Evolutionary conservation across 495 filamentous ascomycete species (phyloP).

Genomic region (Aspergillus bridgeri): DNA sequence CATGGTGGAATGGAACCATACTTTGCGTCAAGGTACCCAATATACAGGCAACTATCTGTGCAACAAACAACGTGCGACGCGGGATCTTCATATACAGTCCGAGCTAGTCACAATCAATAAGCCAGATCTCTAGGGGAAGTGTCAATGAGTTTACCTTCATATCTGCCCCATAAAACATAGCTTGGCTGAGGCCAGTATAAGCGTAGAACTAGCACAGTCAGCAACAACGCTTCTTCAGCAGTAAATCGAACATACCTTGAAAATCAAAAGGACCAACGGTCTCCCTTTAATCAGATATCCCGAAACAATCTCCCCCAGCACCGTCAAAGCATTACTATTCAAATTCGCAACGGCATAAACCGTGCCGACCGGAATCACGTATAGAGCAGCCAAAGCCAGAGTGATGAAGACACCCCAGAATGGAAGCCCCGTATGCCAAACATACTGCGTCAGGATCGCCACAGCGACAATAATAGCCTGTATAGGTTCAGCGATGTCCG

Average conservation of each 20-base stretch:
- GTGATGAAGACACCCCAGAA: slow-evolving; percentile 78
- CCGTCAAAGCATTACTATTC: slow-evolving; percentile 69
- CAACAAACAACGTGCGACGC: slow-evolving; percentile 66
- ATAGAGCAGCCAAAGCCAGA: slow-evolving; percentile 62
- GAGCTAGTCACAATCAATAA: slow-evolving; percentile 41
- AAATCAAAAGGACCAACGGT: slow-evolving; percentile 83
- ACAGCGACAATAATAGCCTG: slow-evolving; percentile 61
- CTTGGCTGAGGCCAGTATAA: slow-evolving; percentile 75
- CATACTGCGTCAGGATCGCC: slow-evolving; percentile 79
- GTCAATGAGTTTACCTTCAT: slow-evolving; percentile 38
- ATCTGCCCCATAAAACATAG: slow-evolving; percentile 77
- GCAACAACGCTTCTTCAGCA: neutral
- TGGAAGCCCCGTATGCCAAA: slow-evolving; percentile 72
- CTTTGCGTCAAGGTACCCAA: slow-evolving; percentile 79
- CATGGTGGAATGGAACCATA: neutral
- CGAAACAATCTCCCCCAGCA: slow-evolving; percentile 70
- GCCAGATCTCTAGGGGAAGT: neutral
- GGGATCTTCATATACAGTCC: slow-evolving; percentile 95
- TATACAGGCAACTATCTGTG: slow-evolving; percentile 78
- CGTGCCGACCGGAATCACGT: slow-evolving; percentile 80
- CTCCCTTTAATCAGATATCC: slow-evolving; percentile 70
- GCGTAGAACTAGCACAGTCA: slow-evolving; percentile 55
- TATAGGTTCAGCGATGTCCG: neutral
- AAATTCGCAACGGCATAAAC: slow-evolving; percentile 84
- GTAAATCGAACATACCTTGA: slow-evolving; percentile 41